Conservation (phyloP, 345 rosid species). For the Brassica cretica region DNA sequence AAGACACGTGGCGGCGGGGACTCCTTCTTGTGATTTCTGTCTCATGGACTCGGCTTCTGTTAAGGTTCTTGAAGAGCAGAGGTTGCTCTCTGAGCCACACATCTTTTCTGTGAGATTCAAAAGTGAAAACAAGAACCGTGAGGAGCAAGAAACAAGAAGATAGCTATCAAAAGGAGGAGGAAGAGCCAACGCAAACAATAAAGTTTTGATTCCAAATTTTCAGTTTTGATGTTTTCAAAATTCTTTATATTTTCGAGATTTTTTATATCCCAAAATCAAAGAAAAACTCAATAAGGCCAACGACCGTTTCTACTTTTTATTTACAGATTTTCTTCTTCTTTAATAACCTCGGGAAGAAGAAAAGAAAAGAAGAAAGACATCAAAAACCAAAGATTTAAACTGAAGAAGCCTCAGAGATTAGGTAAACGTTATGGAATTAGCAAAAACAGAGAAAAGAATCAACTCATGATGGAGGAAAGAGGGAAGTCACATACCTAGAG, state of each 20-base stretch:
- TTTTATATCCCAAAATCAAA: not conserved
- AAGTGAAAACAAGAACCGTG: not conserved
- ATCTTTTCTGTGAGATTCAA: conserved; percentile 55
- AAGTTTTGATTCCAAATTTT: conserved; percentile 3
- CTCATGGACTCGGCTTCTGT: conserved; percentile 51
- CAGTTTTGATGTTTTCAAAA: not conserved
- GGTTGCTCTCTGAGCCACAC: conserved; percentile 54
- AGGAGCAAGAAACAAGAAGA: conserved; percentile 18
- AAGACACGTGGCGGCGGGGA: conserved; percentile 46
- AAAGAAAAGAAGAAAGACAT: not conserved
- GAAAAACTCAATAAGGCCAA: not conserved
- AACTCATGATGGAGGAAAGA: not conserved
- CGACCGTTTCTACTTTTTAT: conserved; percentile 17
- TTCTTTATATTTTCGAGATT: conserved; percentile 2
- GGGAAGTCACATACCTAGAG: conserved; percentile 19
- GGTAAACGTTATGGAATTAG: not conserved
- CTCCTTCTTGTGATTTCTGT: conserved; percentile 34
- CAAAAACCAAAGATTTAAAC: not conserved
- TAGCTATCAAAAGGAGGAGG: not conserved
- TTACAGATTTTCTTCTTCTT: not conserved
- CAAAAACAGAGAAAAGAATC: conserved; percentile 23
- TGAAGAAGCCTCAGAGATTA: conserved; percentile 2
- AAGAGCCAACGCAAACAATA: not conserved
- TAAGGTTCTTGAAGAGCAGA: conserved; percentile 39
- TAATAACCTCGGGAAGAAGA: not conserved